A percentile compares a stretch with the other conserved stretches of the same genome.
Conservation (phyloP, 495 filamentous ascomycete species). For the Haplographium delicatum region DNA sequence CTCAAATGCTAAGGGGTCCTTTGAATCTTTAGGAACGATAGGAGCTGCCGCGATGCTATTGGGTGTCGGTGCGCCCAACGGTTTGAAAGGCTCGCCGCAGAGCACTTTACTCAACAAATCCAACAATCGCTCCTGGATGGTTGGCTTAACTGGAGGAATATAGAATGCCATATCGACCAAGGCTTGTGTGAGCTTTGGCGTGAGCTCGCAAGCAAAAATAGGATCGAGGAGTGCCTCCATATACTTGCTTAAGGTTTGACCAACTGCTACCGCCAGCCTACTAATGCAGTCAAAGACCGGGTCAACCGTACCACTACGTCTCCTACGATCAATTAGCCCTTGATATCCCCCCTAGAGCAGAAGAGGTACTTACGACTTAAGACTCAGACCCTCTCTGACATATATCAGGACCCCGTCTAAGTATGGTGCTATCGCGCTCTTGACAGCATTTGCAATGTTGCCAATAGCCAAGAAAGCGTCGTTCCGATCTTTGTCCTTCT, state of each 20-base stretch:
- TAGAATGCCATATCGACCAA: constrained; percentile 98
- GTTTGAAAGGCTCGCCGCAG: constrained; percentile 84
- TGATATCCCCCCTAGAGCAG: neutral
- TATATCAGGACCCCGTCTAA: constrained; percentile 88
- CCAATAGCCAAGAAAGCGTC: constrained; percentile 92
- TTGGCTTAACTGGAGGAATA: constrained; percentile 87
- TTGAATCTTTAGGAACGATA: constrained; percentile 79
- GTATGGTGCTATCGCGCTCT: constrained; percentile 88
- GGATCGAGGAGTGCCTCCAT: constrained; percentile 94
- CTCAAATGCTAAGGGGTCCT: constrained; percentile 62
- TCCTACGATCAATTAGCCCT: constrained; percentile 28
- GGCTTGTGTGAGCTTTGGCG: constrained; percentile 86
- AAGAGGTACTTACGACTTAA: constrained; percentile 49
- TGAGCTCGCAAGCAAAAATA: constrained; percentile 93
- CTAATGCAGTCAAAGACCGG: constrained; percentile 98
- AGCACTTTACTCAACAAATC: constrained; percentile 94
- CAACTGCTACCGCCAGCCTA: constrained; percentile 88
- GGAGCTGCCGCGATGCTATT: constrained; percentile 64
- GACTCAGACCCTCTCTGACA: constrained; percentile 81
- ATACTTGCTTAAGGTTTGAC: constrained; percentile 94
- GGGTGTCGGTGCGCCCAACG: constrained; percentile 73
- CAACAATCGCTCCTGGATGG: constrained; percentile 87
- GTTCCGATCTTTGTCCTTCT: constrained; percentile 89
- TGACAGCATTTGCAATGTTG: constrained; percentile 91
- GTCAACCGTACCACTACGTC: constrained; percentile 71